phyloP scores from a whole-genome alignment of 2,329 filamentous ascomycete genomes.

The Monosporascus sp. region DNA sequence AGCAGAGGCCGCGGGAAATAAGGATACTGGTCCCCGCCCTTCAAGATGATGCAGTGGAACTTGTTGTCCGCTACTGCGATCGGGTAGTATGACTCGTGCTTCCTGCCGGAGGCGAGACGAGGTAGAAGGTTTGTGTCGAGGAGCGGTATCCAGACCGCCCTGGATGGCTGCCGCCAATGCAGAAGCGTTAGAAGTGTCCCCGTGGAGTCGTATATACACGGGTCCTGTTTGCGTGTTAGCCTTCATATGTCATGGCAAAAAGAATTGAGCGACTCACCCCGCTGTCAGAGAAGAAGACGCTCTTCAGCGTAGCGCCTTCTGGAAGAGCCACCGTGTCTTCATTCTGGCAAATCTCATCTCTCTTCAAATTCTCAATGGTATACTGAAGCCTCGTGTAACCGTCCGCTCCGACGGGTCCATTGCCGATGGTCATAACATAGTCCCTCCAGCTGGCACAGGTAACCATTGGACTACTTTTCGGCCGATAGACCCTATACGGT shows the following conservation, averaged over 20 bases:
- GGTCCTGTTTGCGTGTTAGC: conserved; percentile 55
- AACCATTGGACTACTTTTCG: conserved; percentile 85
- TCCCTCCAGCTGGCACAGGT: conserved; percentile 92
- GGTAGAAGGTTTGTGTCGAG: conserved; percentile 82
- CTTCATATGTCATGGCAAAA: conserved; percentile 7
- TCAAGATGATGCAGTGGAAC: conserved; percentile 98
- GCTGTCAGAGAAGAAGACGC: conserved; percentile 84
- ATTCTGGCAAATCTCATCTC: conserved; percentile 89
- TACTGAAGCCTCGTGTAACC: conserved; percentile 77
- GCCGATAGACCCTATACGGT: conserved; percentile 81
- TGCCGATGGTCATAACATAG: conserved; percentile 94
- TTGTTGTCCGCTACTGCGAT: conserved; percentile 86
- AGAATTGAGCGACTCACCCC: conserved; percentile 56
- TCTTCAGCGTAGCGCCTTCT: conserved; percentile 66
- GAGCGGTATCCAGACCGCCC: conserved; percentile 86
- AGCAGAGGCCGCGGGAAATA: conserved; percentile 89
- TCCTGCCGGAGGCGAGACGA: conserved; percentile 77
- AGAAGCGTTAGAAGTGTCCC: conserved; percentile 83
- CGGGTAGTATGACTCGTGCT: conserved; percentile 89
- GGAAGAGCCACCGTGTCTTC: conserved; percentile 87
- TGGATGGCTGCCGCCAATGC: conserved; percentile 82
- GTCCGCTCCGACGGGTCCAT: conserved; percentile 76
- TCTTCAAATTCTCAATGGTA: conserved; percentile 90
- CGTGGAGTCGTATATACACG: conserved; percentile 91
- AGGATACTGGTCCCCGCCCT: conserved; percentile 86